Evolutionary conservation across 2,329 filamentous ascomycete species (phyloP), one percentile per base, ranked within the genome.

Genomic region (Microdochium paspali): DNA sequence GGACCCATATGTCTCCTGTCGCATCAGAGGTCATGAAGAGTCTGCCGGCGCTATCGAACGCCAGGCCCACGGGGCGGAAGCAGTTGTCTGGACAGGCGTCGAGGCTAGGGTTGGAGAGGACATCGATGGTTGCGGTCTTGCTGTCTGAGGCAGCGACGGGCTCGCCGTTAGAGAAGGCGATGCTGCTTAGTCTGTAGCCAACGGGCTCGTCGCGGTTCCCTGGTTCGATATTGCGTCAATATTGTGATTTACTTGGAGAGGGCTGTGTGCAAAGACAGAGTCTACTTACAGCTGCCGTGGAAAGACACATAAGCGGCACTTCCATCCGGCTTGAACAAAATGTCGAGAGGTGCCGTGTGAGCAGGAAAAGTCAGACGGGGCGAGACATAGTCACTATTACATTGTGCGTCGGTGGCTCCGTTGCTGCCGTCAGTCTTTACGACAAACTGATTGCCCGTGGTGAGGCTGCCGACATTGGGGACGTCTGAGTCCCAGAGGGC

Each of bases 301-400:
- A 89, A 87, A 1, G 79, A 71, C 18, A 90, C 67, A 65, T 78
- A 89, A 1, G 82, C 84, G 2, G 70, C 73, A 12, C 72, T 74
- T 30, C 77, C 77, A 35, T 72, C 64, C 0, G 68, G 57, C 52
- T 77, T 71, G 66, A 90, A 90, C 51, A 80, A 79, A 57, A 89
- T 77, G 53, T 87, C 84, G 1, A 89, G 67, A 1, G 86, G 86
- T 0, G 85, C 84, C 59, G 75, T 82, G 58, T 90, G 86, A 1
- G 85, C 77, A 45, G 67, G 66, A 55, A 77, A 76, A 4, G 77
- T 78, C 24, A 89, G 66, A 1, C 78, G 51, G 51, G 85, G 76
- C 3, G 71, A 53, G 18, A 71, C 61, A 23, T 66, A 71, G 24
- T 71, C 58, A 10, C 58, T 50, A 3, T 65, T 65, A 56, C 74